phyloP scores from a whole-genome alignment of 2,329 filamentous ascomycete genomes.

The Emmonsia crescens region DNA sequence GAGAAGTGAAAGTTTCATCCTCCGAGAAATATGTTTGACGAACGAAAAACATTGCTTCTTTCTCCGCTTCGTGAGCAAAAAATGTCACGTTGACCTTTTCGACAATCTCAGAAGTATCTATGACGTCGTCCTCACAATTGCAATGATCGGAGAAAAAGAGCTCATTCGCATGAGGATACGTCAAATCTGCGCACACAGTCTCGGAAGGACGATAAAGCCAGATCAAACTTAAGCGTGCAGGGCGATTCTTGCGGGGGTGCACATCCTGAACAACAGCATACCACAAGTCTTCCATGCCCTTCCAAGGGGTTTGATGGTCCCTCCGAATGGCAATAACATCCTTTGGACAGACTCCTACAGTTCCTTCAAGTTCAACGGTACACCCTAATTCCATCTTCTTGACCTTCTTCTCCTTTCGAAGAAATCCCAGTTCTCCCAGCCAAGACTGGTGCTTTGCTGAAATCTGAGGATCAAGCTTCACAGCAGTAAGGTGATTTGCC shows the following conservation, averaged over 20 bases:
- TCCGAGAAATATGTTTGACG: slow-evolving; percentile 56
- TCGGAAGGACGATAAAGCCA: slow-evolving; percentile 66
- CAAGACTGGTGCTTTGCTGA: slow-evolving; percentile 6
- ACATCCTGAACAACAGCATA: slow-evolving; percentile 58
- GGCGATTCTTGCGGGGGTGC: slow-evolving; percentile 21
- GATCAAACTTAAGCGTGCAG: slow-evolving; percentile 48
- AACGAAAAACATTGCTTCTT: slow-evolving; percentile 50
- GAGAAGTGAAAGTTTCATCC: slow-evolving; percentile 51
- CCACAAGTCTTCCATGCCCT: slow-evolving; percentile 46
- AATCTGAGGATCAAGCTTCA: slow-evolving; percentile 35
- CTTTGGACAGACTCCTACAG: slow-evolving; percentile 26
- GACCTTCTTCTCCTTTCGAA: slow-evolving; percentile 3
- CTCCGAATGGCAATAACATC: slow-evolving; percentile 41
- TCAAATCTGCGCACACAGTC: slow-evolving; percentile 56
- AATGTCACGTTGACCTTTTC: slow-evolving; percentile 49
- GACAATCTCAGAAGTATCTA: slow-evolving; percentile 47
- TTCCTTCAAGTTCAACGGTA: background rate
- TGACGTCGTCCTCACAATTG: slow-evolving; percentile 48
- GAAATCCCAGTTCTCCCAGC: slow-evolving; percentile 6
- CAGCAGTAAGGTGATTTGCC: slow-evolving; percentile 39
- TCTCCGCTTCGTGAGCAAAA: slow-evolving; percentile 37
- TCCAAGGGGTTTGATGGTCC: slow-evolving; percentile 47
- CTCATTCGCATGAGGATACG: slow-evolving; percentile 61
- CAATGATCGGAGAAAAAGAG: slow-evolving; percentile 69
- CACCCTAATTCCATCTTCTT: slow-evolving; percentile 4